Base-by-base conservation (phyloP, 345 rosid species). In the Punica granatum region DNA sequence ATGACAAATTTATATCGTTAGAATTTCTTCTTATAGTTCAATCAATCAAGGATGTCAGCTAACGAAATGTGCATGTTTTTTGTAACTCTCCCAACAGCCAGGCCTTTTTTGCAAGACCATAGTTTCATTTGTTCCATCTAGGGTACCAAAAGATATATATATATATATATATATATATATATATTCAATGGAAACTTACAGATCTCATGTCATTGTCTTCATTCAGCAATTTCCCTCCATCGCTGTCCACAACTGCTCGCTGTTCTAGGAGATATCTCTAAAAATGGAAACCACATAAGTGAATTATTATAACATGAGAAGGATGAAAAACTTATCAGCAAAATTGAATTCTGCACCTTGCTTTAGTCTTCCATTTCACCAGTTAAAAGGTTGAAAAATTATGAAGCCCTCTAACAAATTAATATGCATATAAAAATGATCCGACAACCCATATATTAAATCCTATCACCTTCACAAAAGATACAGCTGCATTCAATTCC, bases 121-220 rank as follows among this genome's bases (percentile, higher is more conserved):
- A 60, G 15, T 11, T 60, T 28, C 33, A 19, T 7, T 61, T 3
- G 19, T 7, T 18, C 37, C 42, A 60, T 16, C 19, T 19, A 26
- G 35, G 64, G 37, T 61, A 49, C 14, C 23, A 62, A 62, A 37
- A 15, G 30, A 62, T 34, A 62, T 62, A 2, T 3, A 58, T 58
- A 58, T 4, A 58, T 58, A 58, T 23, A 25, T 58, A n/a, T 18
- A 39, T 14, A 60, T 64, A 25, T 43, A 1, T 42, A 18, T 46
- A 13, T 37, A 8, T 23, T 23, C 19, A 37, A 26, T 13, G 11
- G 30, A 60, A 77, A 83, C 98, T 75, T 81, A 92, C 98, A 78
- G 97, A 82, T 92, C 98, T 84, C 69, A 92, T 68, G 80, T 92
- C 98, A 79, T 76, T 85, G 77, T 92, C 98, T 80, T 92, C 98